Base-by-base conservation (phyloP, 495 filamentous ascomycete genomes). In the Daldinia childiae region DNA sequence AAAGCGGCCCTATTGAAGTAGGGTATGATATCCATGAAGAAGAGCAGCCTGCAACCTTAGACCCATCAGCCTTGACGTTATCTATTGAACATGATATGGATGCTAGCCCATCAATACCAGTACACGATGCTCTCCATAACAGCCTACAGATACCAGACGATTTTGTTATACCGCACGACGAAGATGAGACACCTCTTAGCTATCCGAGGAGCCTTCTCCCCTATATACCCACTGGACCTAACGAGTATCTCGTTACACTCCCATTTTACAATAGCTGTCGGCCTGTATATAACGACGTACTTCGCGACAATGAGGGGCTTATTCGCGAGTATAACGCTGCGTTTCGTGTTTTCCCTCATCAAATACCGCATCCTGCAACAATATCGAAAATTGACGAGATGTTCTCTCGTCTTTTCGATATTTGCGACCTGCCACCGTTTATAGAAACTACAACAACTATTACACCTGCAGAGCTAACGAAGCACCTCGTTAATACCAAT, bases 351-450 rank as follows among this genome's bases (percentile, higher is more conserved):
- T 32, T 19, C 0, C 60, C 73, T 12, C 21, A 69, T 41, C n/a
- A 41, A 29, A 57, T 55, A 21, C 81, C 82, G 6, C 76, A 75
- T 15, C 59, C 70, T 11, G 15, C 41, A 0, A 21, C 79, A 24
- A 58, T 80, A 5, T 66, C 71, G 7, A 82, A 77, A 41, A 64
- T 85, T 1, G 80, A 84, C 58, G 29, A 50, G 17, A 64, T 84
- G 51, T 81, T 84, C 54, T 64, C 77, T 21, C 68, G 66, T 34
- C 76, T 85, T 21, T 68, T 79, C 26, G 76, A 82, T 21, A 70
- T 82, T 19, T 83, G 82, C 62, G 82, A 85, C 61, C 68, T 82
- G 9, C 82, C 82, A 0, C 73, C 77, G 11, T 83, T 80, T 26
- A 72, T 78, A 15, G 77, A 79, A 7, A 74, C 71, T 38, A 30